phyloP scores from a whole-genome alignment of 2,329 filamentous ascomycete species.

The Epicoccum nigrum region DNA sequence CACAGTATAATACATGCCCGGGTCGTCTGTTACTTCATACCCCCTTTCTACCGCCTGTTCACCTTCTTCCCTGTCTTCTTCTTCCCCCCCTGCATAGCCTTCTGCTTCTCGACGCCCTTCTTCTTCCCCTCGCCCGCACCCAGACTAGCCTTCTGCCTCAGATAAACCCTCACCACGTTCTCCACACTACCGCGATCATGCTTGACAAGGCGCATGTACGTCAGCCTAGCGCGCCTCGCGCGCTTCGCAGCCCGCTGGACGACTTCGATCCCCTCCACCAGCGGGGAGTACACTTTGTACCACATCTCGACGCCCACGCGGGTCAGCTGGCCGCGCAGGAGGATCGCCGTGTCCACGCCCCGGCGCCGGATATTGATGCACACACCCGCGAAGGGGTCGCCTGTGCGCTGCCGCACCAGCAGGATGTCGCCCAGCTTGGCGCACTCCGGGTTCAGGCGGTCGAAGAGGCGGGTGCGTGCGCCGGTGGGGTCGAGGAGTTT shows the following conservation, averaged over 20 bases:
- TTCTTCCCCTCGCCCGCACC: slow-evolving; percentile 40
- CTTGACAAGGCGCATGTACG: slow-evolving; percentile 73
- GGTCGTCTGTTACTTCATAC: background rate
- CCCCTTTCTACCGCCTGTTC: slow-evolving; percentile 28
- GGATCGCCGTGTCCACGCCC: slow-evolving; percentile 84
- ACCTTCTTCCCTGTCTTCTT: slow-evolving; percentile 37
- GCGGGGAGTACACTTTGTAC: slow-evolving; percentile 92
- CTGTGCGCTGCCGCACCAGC: slow-evolving; percentile 82
- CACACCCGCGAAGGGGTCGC: slow-evolving; percentile 89
- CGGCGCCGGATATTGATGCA: slow-evolving; percentile 84
- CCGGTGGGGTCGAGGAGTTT: slow-evolving; percentile 81
- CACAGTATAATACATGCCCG: slow-evolving; percentile 4
- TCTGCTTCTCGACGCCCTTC: slow-evolving; percentile 29
- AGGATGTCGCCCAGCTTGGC: slow-evolving; percentile 88
- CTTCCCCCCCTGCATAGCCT: slow-evolving; percentile 35
- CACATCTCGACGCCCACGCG: slow-evolving; percentile 94
- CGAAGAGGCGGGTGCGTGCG: slow-evolving; percentile 81
- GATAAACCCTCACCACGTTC: slow-evolving; percentile 46
- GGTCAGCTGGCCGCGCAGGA: slow-evolving; percentile 85
- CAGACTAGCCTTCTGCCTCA: slow-evolving; percentile 47
- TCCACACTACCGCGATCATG: slow-evolving; percentile 49
- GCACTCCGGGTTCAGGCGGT: slow-evolving; percentile 74
- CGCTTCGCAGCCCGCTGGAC: slow-evolving; percentile 85
- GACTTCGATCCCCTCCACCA: slow-evolving; percentile 89
- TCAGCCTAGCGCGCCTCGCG: slow-evolving; percentile 84